phyloP scores from a whole-genome alignment of 129 eudicot genomes.

The Saposhnikovia divaricata region DNA sequence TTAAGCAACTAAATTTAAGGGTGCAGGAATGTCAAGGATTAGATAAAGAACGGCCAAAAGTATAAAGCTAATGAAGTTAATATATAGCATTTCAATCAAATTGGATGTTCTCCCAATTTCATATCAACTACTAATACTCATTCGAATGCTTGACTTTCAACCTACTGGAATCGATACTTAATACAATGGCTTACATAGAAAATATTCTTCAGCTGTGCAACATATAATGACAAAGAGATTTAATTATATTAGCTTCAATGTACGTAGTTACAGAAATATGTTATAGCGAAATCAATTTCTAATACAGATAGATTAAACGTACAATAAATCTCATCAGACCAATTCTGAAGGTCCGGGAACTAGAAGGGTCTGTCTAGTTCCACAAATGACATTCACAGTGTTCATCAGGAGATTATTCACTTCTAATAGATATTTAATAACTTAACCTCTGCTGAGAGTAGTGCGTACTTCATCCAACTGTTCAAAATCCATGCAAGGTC shows the following conservation, averaged over 20 bases:
- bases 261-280: neutral
- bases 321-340: neutral
- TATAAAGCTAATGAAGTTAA: too few relatives aligned
- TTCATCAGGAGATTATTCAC: neutral
- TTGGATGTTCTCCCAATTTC: neutral
- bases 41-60: too few relatives aligned
- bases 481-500: neutral
- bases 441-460: neutral
- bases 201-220: neutral
- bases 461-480: neutral
- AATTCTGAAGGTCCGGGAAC: constrained; percentile 2
- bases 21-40: neutral
- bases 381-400: neutral
- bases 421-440: neutral
- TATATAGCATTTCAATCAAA: too few relatives aligned
- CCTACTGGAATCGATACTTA: neutral
- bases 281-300: neutral
- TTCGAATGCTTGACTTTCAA: neutral
- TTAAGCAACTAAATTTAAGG: neutral
- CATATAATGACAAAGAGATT: neutral
- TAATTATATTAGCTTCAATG: neutral
- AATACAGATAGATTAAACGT: neutral
- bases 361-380: neutral
- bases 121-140: neutral
- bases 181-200: too few relatives aligned